These are phyloP conservation scores for Tubosaeta sp. DNA, from an alignment of 768 basidiomycete species.

Conservation along the genomic window DNA sequence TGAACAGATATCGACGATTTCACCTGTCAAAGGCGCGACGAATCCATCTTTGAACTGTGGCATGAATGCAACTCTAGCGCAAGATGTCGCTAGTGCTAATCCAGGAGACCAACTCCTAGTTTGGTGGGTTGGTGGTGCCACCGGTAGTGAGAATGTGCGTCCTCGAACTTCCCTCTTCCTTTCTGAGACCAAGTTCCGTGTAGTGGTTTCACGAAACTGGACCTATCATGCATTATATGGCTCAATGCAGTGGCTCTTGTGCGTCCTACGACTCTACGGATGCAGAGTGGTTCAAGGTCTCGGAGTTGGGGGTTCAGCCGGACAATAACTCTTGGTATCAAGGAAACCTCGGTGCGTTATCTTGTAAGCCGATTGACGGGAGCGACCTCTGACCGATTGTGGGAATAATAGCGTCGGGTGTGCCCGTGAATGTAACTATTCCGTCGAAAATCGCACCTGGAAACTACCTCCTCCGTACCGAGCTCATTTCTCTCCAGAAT, in stretches of 20 bases:
- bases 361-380: not conserved
- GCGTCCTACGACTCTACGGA: conserved; percentile 51
- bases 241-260: conserved; percentile 54
- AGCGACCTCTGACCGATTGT: not conserved
- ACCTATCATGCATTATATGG: conserved; percentile 72
- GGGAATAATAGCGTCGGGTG: conserved; percentile 31
- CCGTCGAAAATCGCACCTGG: conserved; percentile 56
- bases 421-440: conserved; percentile 38
- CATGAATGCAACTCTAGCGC: conserved; percentile 44
- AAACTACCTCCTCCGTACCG: conserved; percentile 72
- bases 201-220: conserved; percentile 58
- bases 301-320: conserved; percentile 43
- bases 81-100: conserved; percentile 49
- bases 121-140: conserved; percentile 48
- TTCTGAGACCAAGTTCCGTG: not conserved
- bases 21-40: conserved; percentile 51
- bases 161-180: not conserved
- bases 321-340: conserved; percentile 44
- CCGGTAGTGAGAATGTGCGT: conserved; percentile 34
- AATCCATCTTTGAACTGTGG: conserved; percentile 63
- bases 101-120: conserved; percentile 54
- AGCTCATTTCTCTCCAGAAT: conserved; percentile 73
- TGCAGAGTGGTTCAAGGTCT: conserved; percentile 74
- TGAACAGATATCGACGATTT: conserved; percentile 32
- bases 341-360: conserved; percentile 42